These are phyloP conservation scores for Colletotrichum melonis DNA, from an alignment of 2,329 filamentous ascomycete species.

Conservation along the genomic window DNA sequence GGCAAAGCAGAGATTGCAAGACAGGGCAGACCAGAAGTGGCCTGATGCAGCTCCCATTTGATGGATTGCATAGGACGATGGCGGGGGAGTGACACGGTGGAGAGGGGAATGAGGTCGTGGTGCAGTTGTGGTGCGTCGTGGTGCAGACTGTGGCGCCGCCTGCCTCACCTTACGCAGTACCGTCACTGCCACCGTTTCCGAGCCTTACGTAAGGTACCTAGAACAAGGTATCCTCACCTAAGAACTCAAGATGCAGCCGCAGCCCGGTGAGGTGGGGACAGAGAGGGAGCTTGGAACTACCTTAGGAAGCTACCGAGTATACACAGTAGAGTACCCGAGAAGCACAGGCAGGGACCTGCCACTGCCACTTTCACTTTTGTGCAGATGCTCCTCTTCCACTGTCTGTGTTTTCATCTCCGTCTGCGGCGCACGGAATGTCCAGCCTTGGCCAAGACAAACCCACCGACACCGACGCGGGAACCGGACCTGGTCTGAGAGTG, in stretches of 20 bases:
- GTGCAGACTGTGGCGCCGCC: neutral
- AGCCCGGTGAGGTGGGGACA: neutral
- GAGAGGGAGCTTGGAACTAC: neutral
- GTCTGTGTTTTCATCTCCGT: neutral
- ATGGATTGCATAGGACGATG: conserved; percentile 28
- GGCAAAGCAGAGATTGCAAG: conserved; percentile 14
- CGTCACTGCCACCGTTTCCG: neutral
- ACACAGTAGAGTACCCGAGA: neutral
- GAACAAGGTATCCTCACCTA: too few species aligned
- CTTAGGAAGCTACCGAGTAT: neutral
- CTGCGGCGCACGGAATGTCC: conserved; percentile 17
- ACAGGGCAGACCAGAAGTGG: conserved; percentile 25
- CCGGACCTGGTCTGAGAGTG: conserved; percentile 2
- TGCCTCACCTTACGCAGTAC: neutral
- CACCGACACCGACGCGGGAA: conserved; percentile 9
- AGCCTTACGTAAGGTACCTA: neutral
- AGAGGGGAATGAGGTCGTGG: conserved; percentile 4
- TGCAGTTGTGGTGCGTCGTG: neutral
- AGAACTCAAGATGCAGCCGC: too few species aligned
- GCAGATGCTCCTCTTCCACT: too few species aligned
- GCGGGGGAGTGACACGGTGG: conserved; percentile 29
- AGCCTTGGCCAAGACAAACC: conserved; percentile 25
- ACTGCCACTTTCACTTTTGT: neutral
- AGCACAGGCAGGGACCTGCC: neutral
- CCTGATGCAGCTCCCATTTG: conserved; percentile 33